Percentiles rank a stretch among this genome's conserved stretches.
phyloP scores from a whole-genome alignment of 305 asterid genomes.

The Fraxinus angustifolia region DNA sequence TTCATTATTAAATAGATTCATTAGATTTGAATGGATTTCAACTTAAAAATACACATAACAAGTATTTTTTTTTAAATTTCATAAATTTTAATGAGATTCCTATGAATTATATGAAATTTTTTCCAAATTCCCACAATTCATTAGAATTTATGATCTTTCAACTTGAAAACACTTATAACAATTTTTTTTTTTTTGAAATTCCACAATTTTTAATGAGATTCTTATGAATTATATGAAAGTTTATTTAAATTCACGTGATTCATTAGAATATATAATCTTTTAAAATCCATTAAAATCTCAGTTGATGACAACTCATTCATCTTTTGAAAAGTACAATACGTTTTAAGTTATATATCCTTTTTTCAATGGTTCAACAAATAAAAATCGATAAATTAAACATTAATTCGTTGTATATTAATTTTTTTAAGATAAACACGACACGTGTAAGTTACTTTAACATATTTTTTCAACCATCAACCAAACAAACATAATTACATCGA shows the following conservation, averaged over 20 bases:
- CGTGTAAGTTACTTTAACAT: background rate
- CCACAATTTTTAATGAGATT: no score
- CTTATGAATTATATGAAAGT: background rate
- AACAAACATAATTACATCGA: background rate
- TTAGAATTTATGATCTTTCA: background rate
- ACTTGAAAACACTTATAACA: background rate
- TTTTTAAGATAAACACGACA: background rate
- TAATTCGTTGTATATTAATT: background rate
- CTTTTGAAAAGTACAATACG: background rate
- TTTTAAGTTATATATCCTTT: background rate
- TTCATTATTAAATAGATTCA: background rate
- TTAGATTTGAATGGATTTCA: background rate
- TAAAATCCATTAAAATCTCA: no score
- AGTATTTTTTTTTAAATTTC: background rate
- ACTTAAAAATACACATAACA: no score
- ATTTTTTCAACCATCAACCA: background rate
- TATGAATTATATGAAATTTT: no score
- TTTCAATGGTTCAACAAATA: background rate
- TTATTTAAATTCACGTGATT: no score
- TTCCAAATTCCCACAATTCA: background rate
- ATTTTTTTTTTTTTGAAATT: no score
- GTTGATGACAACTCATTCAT: background rate
- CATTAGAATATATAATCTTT: background rate
- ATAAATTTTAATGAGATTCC: background rate
- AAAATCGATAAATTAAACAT: background rate